Evolutionary conservation across 1,139 yeast genomes (phyloP), one percentile per base, ranked within the genome.

Genomic region (Kurtzmaniella quercitrusa): DNA sequence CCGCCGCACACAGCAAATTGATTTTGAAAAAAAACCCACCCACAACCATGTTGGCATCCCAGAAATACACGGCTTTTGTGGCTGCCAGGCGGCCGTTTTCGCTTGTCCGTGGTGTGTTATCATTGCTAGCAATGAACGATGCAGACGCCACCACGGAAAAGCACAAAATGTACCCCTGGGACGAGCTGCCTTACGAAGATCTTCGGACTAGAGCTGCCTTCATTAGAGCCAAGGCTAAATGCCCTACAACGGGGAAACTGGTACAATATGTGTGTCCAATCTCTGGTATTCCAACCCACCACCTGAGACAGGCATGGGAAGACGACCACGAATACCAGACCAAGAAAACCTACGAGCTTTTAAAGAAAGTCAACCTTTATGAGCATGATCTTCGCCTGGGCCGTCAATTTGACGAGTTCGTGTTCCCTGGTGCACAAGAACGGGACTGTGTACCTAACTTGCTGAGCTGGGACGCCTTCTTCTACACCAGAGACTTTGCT

Each of bases 231-330:
- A 74, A 83, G 49, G 98, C 96, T 7, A 79, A 79, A 57, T 93
- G 98, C 63, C 98, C 98, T 0, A 93, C 91, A 15, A 90, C 98
- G 1, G 74, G 81, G 21, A 79, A 83, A 51, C 83, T 85, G 44
- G 90, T 93, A 47, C 75, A 84, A 53, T 93, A 75, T 63, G 89
- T 93, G 2, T 93, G 98, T 68, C 98, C 98, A 3, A 68, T 79
- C 47, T 85, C 96, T 6, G 98, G 98, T 6, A 90, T 93, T 45
- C 98, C 98, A 23, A 93, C 98, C 6, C 98, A 93, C 62, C 95
- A 89, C 59, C 82, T 89, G 23, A 76, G 77, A 57, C 91, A 84
- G 54, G 97, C 96, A 1, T 93, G 97, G 96, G 82, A 82, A 57
- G 67, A 70, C 42, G 98, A 93, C 60, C 69, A 60, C 12, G 81